Conservation (phyloP, 768 basidiomycete species). For the Xanthoconium purpureum region DNA sequence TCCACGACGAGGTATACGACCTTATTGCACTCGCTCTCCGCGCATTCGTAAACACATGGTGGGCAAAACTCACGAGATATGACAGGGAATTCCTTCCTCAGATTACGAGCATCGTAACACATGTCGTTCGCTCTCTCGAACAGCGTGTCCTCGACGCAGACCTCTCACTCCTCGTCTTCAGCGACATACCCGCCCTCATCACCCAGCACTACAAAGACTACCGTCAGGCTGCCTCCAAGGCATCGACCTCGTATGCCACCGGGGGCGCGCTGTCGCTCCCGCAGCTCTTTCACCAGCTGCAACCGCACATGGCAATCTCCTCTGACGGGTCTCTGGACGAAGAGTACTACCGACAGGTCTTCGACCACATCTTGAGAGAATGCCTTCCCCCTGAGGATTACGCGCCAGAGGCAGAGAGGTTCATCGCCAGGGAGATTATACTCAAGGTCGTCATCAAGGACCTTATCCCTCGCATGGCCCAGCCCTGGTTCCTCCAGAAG, state of each 20-base stretch:
- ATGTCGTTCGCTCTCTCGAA: slow-evolving; percentile 61
- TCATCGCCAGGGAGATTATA: slow-evolving; percentile 80
- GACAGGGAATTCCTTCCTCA: slow-evolving; percentile 81
- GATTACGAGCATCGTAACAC: slow-evolving; percentile 55
- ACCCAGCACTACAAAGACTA: slow-evolving; percentile 79
- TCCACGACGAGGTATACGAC: slow-evolving; percentile 61
- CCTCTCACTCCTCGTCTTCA: slow-evolving; percentile 57
- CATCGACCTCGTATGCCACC: slow-evolving; percentile 65
- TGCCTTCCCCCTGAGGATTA: slow-evolving; percentile 80
- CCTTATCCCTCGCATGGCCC: slow-evolving; percentile 64
- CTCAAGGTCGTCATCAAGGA: slow-evolving; percentile 73
- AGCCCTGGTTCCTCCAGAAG: slow-evolving; percentile 90
- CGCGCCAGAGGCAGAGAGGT: slow-evolving; percentile 66
- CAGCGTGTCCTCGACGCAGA: slow-evolving; percentile 52
- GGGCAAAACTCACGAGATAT: slow-evolving; percentile 77
- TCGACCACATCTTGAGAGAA: slow-evolving; percentile 71
- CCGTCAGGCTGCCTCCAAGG: slow-evolving; percentile 60
- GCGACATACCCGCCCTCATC: slow-evolving; percentile 61
- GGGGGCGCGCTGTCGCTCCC: slow-evolving; percentile 62
- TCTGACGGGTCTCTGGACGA: slow-evolving; percentile 64
- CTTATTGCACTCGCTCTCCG: slow-evolving; percentile 76
- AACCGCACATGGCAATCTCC: slow-evolving; percentile 80
- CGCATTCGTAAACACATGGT: slow-evolving; percentile 82
- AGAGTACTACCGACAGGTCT: slow-evolving; percentile 74
- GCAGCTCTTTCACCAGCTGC: slow-evolving; percentile 73